A percentile compares a stretch with the other conserved stretches of the same genome.
These are phyloP conservation scores for Chrysopogon serrulatus DNA, from an alignment of 176 grass and related monocot genomes.

Conservation along the genomic window DNA sequence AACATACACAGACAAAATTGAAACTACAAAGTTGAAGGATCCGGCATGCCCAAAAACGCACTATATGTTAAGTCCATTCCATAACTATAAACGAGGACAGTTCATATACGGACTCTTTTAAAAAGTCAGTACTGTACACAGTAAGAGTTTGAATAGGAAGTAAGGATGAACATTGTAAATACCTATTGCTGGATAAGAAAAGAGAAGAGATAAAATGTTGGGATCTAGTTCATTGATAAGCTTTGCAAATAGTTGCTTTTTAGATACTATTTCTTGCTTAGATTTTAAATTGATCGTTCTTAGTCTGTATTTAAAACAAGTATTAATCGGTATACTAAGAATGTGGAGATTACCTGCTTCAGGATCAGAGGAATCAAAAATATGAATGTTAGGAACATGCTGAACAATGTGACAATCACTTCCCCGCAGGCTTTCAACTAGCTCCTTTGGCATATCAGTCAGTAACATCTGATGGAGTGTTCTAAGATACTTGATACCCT, in stretches of 20 bases:
- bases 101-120: not conserved
- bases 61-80: not conserved
- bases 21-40: not conserved
- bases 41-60: not conserved
- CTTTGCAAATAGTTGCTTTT: not conserved
- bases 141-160: not conserved
- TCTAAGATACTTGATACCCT: conserved; percentile 28
- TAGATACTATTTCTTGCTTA: not conserved
- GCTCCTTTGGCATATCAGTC: conserved; percentile 21
- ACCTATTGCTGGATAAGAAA: not conserved
- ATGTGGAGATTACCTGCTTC: conserved; percentile 20
- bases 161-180: not conserved
- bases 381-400: conserved; percentile 32
- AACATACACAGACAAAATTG: not conserved
- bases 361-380: conserved; percentile 7
- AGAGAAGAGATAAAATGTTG: not conserved
- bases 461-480: conserved; percentile 24
- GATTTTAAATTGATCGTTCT: not conserved
- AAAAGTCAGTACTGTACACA: not conserved
- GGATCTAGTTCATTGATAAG: not conserved
- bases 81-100: not conserved
- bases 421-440: conserved; percentile 21
- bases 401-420: conserved; percentile 18
- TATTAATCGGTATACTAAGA: not conserved
- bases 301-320: not conserved